A percentile compares a stretch with the other conserved stretches of the same genome.
phyloP scores from a whole-genome alignment of 169 alveolate genomes.

The Perkinsus olseni region DNA sequence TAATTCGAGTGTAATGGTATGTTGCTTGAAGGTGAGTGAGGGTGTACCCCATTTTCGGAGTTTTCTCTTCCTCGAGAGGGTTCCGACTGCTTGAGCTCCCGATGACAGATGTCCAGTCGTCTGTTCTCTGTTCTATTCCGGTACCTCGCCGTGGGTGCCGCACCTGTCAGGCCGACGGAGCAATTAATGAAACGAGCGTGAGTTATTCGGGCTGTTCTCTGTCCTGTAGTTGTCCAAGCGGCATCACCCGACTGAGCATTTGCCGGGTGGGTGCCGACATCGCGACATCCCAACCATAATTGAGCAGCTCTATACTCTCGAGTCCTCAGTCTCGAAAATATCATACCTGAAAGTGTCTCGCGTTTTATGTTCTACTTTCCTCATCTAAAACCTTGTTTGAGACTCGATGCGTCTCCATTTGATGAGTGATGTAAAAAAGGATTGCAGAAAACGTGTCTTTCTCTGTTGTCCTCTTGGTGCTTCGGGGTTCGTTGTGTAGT shows the following conservation, averaged over 20 bases:
- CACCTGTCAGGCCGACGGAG: not conserved
- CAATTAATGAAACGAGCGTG: not conserved
- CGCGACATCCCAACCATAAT: not conserved
- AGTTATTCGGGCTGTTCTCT: not conserved
- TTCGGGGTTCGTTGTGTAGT: too few species aligned
- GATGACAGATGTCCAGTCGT: not conserved
- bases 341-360: too few species aligned
- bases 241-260: not conserved
- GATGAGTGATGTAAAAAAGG: too few species aligned
- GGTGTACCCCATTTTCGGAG: not conserved
- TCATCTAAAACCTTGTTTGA: too few species aligned
- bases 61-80: not conserved
- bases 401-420: too few species aligned
- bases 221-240: not conserved
- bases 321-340: too few species aligned
- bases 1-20: too few species aligned
- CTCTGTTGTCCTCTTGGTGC: too few species aligned
- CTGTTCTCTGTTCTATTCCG: not conserved
- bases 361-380: too few species aligned
- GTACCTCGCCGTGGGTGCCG: not conserved
- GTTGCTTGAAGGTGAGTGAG: too few species aligned
- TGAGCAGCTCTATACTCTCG: too few species aligned
- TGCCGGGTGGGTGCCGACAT: constrained; percentile 2
- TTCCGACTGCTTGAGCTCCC: not conserved
- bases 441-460: too few species aligned